Conservation (phyloP, 495 filamentous ascomycete species). For the Aspergillus campestris region DNA sequence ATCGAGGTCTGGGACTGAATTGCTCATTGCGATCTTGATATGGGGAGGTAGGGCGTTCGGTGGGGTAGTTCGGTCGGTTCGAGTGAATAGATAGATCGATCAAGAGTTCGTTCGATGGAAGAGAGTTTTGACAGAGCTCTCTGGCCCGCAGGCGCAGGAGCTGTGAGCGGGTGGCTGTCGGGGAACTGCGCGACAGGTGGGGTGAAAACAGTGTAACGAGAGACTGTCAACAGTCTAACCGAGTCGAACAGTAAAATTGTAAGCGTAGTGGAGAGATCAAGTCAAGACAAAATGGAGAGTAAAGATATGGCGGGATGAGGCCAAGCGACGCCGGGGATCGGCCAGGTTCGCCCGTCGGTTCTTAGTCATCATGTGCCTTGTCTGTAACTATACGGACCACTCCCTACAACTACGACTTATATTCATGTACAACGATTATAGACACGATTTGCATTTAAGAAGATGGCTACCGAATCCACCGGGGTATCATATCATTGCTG, state of each 20-base stretch:
- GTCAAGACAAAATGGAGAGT: too few relatives aligned
- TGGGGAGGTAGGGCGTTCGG: not conserved
- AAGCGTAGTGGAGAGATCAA: too few relatives aligned
- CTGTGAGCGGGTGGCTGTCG: not conserved
- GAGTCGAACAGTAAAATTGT: too few relatives aligned
- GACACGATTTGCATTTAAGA: not conserved
- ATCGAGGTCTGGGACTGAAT: constrained; percentile 41
- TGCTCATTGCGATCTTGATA: constrained; percentile 22
- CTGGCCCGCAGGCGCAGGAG: constrained; percentile 14
- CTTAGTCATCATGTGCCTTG: too few relatives aligned
- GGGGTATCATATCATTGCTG: constrained; percentile 7
- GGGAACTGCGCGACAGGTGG: not conserved
- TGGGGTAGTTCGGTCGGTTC: not conserved
- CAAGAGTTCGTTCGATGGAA: not conserved
- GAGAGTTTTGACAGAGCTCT: constrained; percentile 6
- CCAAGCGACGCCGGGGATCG: too few relatives aligned
- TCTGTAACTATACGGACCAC: not conserved
- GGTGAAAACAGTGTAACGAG: too few relatives aligned
- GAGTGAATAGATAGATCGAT: not conserved
- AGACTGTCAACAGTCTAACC: too few relatives aligned
- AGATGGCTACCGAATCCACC: not conserved
- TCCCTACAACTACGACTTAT: not conserved
- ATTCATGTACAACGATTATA: constrained; percentile 3
- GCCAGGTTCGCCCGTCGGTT: too few relatives aligned
- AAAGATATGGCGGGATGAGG: too few relatives aligned